Conservation (phyloP, 192 early-diverging fungal genomes). For the Chytriomyces confervae region DNA sequence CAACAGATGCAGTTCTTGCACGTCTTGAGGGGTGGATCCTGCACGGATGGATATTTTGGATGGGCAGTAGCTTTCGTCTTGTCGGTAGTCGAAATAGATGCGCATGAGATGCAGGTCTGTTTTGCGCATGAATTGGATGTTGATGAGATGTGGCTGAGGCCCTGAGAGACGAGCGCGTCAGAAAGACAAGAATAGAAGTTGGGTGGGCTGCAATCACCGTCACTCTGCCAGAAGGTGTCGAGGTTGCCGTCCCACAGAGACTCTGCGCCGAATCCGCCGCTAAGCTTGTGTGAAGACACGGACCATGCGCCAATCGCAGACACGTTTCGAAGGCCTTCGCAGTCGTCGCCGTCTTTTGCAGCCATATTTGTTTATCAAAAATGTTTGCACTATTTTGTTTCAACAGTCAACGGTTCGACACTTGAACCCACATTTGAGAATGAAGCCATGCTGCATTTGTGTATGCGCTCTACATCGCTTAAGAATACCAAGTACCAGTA, state of each 20-base stretch:
- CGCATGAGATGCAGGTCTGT: constrained; percentile 62
- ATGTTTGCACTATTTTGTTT: no score
- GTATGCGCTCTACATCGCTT: no score
- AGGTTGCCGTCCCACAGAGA: constrained; percentile 68
- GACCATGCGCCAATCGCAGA: constrained; percentile 67
- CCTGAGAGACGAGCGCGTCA: constrained; percentile 44
- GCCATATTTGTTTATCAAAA: no score
- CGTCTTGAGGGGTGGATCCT: constrained; percentile 70
- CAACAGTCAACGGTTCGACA: no score
- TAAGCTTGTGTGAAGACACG: constrained; percentile 66
- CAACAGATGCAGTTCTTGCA: constrained; percentile 53
- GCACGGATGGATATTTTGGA: constrained; percentile 65
- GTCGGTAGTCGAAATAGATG: constrained; percentile 69
- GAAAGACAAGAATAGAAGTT: constrained; percentile 43
- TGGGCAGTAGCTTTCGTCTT: constrained; percentile 88
- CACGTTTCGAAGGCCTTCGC: constrained; percentile 58
- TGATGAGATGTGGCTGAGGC: constrained; percentile 75
- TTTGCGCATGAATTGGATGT: constrained; percentile 69
- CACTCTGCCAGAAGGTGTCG: constrained; percentile 81
- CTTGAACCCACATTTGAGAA: no score
- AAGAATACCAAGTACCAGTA: no score
- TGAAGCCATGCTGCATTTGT: no score
- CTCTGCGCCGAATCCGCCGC: constrained; percentile 62
- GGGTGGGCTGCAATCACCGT: neutral
- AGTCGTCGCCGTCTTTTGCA: no score